phyloP scores from a whole-genome alignment of 1,139 yeast species.

The Candida albicans region DNA sequence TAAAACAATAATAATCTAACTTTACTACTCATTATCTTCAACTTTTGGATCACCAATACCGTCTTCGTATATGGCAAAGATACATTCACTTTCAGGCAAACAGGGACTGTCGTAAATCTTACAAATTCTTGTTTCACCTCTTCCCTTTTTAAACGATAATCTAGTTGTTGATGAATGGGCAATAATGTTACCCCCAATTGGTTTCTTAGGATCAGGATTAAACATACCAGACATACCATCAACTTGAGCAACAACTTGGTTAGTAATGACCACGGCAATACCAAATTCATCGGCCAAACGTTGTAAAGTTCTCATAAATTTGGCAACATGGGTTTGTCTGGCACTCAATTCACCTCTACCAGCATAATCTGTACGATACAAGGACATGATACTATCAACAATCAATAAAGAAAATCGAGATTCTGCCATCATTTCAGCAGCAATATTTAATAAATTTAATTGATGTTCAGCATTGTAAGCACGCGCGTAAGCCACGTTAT shows the following conservation, averaged over 20 bases:
- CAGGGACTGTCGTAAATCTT: slow-evolving; percentile 95
- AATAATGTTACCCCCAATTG: slow-evolving; percentile 97
- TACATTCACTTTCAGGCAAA: slow-evolving; percentile 91
- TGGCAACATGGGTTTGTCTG: slow-evolving; percentile 91
- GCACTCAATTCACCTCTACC: slow-evolving; percentile 98
- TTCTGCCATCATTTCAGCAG: slow-evolving; percentile 96
- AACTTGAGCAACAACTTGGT: slow-evolving; percentile 97
- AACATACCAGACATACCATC: slow-evolving; percentile 84
- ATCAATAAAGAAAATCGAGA: slow-evolving; percentile 78
- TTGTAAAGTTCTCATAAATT: slow-evolving; percentile 87
- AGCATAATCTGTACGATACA: slow-evolving; percentile 90
- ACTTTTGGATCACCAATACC: slow-evolving; percentile 95
- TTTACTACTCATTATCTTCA: slow-evolving; percentile 50
- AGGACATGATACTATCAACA: slow-evolving; percentile 95
- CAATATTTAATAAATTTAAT: slow-evolving; percentile 78
- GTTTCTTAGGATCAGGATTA: slow-evolving; percentile 98
- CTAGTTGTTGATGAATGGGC: slow-evolving; percentile 97
- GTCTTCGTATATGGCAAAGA: slow-evolving; percentile 93
- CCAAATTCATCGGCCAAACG: slow-evolving; percentile 97
- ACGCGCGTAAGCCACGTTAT: slow-evolving; percentile 95
- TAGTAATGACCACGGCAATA: slow-evolving; percentile 96
- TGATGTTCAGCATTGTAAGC: slow-evolving; percentile 98
- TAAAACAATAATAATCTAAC: too few species aligned
- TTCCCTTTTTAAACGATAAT: slow-evolving; percentile 83
- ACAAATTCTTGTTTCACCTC: slow-evolving; percentile 90